Percentiles rank a stretch among this genome's conserved stretches.
Evolutionary conservation across 2,329 filamentous ascomycete genomes (phyloP).

Genomic region (Alternaria alternata): DNA sequence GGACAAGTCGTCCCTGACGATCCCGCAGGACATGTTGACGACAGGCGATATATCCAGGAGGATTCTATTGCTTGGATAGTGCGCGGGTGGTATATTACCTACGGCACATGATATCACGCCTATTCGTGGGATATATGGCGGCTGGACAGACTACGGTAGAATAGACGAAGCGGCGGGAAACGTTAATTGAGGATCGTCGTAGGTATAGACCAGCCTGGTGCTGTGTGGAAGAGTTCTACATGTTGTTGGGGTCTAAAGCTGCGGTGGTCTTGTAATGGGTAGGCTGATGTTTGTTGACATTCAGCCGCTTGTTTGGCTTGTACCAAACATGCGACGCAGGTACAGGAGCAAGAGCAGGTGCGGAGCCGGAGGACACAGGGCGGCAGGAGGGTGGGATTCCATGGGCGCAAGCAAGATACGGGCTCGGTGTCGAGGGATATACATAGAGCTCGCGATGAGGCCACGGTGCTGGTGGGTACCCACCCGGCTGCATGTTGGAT

Average conservation of each 20-base stretch:
- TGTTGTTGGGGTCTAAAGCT: neutral
- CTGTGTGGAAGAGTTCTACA: neutral
- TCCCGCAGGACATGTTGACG: neutral
- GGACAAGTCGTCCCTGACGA: neutral
- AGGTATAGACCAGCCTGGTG: neutral
- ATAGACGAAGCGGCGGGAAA: neutral
- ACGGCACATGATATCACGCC: neutral
- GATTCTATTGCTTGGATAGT: neutral
- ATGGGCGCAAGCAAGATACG: conserved; percentile 1
- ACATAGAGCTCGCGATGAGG: conserved; percentile 1
- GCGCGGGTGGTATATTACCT: neutral
- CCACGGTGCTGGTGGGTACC: neutral
- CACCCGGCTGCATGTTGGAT: neutral
- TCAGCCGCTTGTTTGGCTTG: neutral
- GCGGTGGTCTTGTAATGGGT: neutral
- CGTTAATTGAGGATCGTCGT: neutral
- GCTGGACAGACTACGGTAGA: conserved; percentile 1
- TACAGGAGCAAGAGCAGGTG: conserved; percentile 19
- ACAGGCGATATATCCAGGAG: neutral
- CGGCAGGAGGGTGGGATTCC: neutral
- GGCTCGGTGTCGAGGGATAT: conserved; percentile 4
- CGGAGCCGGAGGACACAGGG: conserved; percentile 4
- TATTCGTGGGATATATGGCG: conserved; percentile 16
- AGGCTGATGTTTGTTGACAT: neutral
- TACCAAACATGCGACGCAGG: conserved; percentile 12